phyloP scores from a whole-genome alignment of 805 yeast genomes.

The Komagataella kurtzmanii region DNA sequence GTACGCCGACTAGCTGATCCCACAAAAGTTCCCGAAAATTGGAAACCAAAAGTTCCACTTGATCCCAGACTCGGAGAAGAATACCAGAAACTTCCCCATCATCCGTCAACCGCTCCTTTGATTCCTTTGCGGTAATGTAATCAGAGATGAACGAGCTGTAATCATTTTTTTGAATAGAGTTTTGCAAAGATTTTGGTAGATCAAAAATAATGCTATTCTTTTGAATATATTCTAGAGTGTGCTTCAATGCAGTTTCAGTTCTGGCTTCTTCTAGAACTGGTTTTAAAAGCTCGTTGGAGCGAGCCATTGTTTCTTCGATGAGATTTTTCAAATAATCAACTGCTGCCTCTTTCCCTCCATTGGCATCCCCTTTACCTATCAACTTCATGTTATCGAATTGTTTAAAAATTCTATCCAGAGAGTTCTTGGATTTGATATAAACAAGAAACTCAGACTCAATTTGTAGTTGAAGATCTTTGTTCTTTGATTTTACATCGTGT shows the following conservation, averaged over 20 bases:
- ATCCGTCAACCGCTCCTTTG: constrained; percentile 1
- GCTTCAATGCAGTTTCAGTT: constrained; percentile 32
- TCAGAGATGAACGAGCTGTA: constrained; percentile 45
- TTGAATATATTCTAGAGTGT: constrained; percentile 36
- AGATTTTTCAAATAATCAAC: constrained; percentile 16
- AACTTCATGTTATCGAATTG: constrained; percentile 27
- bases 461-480: constrained; percentile 32
- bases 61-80: constrained; percentile 39
- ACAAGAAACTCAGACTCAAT: constrained; percentile 48
- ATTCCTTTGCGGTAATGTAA: constrained; percentile 18
- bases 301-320: constrained; percentile 32
- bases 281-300: constrained; percentile 36
- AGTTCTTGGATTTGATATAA: constrained; percentile 52
- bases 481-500: constrained; percentile 30
- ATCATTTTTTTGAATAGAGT: constrained; percentile 32
- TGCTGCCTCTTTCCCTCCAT: background rate
- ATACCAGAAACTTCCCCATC: constrained; percentile 16
- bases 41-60: constrained; percentile 39
- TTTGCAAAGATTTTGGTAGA: constrained; percentile 35
- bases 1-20: constrained; percentile 26
- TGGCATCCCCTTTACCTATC: constrained; percentile 6
- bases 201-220: constrained; percentile 40
- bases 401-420: constrained; percentile 44
- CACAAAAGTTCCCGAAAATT: constrained; percentile 41
- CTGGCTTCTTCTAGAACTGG: constrained; percentile 42